A percentile compares a stretch with the other conserved stretches of the same genome.
Conservation (phyloP, 345 rosid genomes). For the Populus deltoides region DNA sequence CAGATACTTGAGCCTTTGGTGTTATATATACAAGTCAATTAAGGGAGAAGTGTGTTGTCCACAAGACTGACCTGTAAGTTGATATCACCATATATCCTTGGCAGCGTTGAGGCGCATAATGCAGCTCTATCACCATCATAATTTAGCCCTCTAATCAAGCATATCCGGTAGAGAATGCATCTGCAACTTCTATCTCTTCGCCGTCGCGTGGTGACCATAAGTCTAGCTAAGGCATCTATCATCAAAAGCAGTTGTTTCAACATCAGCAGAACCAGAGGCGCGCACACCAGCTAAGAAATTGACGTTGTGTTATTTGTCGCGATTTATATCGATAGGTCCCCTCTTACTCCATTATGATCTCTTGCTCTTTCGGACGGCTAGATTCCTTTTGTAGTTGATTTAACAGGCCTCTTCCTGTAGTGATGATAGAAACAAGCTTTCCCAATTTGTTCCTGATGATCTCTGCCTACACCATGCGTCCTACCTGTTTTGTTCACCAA, state of each 20-base stretch:
- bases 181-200: not conserved
- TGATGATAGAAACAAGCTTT: too few species aligned
- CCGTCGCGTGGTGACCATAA: slow-evolving; percentile 20
- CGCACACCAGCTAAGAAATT: not conserved
- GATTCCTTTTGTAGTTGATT: too few species aligned
- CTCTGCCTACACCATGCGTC: too few species aligned
- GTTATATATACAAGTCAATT: too few species aligned
- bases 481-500: too few species aligned
- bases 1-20: too few species aligned
- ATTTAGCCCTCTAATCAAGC: not conserved
- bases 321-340: slow-evolving; percentile 1
- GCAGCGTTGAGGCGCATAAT: not conserved
- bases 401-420: too few species aligned
- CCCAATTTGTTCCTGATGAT: too few species aligned
- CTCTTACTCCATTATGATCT: not conserved
- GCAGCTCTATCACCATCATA: slow-evolving; percentile 3
- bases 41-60: slow-evolving; percentile 22
- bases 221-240: not conserved
- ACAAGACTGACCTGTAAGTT: slow-evolving; percentile 6
- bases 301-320: not conserved
- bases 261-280: not conserved
- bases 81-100: not conserved
- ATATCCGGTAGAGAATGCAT: not conserved
- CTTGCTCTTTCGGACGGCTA: not conserved
- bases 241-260: too few species aligned